A percentile compares a stretch with the other conserved stretches of the same genome.
These are phyloP conservation scores for Fusarium veterinarium DNA, from an alignment of 2,329 filamentous ascomycete species.

Conservation along the genomic window DNA sequence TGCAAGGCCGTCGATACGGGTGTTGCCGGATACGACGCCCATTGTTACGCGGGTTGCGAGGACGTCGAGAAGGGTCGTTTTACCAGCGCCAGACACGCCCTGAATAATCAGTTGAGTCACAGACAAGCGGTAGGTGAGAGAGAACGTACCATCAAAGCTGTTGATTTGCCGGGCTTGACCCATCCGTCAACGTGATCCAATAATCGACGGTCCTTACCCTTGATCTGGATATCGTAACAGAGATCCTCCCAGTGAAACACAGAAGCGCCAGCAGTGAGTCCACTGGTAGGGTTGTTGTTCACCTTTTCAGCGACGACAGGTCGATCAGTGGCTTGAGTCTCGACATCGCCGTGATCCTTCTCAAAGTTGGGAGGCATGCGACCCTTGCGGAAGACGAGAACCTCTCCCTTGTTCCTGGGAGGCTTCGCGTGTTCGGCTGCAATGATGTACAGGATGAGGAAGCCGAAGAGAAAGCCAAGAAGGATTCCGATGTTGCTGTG, in stretches of 20 bases:
- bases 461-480: constrained; percentile 70
- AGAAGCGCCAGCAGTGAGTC: constrained; percentile 26
- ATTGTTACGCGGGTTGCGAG: constrained; percentile 79
- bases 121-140: too few relatives aligned
- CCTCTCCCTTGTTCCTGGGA: constrained; percentile 72
- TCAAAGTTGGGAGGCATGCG: constrained; percentile 69
- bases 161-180: constrained; percentile 81
- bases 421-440: constrained; percentile 74
- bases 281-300: not conserved
- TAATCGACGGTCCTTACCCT: constrained; percentile 71
- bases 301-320: constrained; percentile 38
- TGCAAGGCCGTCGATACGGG: constrained; percentile 74
- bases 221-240: constrained; percentile 72
- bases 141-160: constrained; percentile 56
- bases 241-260: constrained; percentile 79
- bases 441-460: constrained; percentile 71
- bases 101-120: constrained; percentile 15
- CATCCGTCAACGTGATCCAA: constrained; percentile 80
- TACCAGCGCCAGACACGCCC: constrained; percentile 78
- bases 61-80: constrained; percentile 79
- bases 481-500: constrained; percentile 75
- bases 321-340: constrained; percentile 44
- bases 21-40: constrained; percentile 77
- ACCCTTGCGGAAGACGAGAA: constrained; percentile 71
- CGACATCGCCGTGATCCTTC: constrained; percentile 51